These are phyloP conservation scores for Pyrus bretschneideri DNA, from an alignment of 306 rosid species.

Conservation along the genomic window DNA sequence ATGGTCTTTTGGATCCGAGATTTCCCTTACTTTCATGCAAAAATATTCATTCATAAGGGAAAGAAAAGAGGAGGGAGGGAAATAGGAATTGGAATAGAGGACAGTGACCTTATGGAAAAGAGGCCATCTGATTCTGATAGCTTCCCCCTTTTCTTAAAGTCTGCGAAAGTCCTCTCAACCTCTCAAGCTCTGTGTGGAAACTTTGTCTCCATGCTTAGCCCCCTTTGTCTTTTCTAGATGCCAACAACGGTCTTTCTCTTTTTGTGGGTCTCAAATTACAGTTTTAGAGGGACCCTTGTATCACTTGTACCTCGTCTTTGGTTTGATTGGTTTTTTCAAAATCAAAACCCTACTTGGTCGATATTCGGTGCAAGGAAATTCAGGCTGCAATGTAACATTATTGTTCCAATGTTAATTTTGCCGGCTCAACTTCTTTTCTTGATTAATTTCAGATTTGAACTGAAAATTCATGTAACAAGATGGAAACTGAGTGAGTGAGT, in stretches of 20 bases:
- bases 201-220: conserved; percentile 62
- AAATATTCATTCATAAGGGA: conserved; percentile 8
- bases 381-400: neutral
- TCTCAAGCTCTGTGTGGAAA: conserved; percentile 49
- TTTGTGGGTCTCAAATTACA: conserved; percentile 39
- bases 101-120: conserved; percentile 8
- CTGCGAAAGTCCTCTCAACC: conserved; percentile 51
- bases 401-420: too few relatives aligned
- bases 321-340: neutral
- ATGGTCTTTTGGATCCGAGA: conserved; percentile 40
- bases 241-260: conserved; percentile 36
- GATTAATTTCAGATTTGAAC: neutral
- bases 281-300: conserved; percentile 13
- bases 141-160: conserved; percentile 51
- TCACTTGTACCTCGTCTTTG: conserved; percentile 1
- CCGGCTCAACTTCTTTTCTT: neutral
- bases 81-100: conserved; percentile 28
- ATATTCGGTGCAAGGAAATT: neutral
- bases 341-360: neutral
- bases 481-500: neutral
- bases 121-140: conserved; percentile 22
- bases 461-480: neutral
- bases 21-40: conserved; percentile 81
- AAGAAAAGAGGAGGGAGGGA: conserved; percentile 13
- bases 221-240: conserved; percentile 67